Evolutionary conservation across 768 basidiomycete genomes (phyloP).

Genomic region (Rhodotorula paludigena): DNA sequence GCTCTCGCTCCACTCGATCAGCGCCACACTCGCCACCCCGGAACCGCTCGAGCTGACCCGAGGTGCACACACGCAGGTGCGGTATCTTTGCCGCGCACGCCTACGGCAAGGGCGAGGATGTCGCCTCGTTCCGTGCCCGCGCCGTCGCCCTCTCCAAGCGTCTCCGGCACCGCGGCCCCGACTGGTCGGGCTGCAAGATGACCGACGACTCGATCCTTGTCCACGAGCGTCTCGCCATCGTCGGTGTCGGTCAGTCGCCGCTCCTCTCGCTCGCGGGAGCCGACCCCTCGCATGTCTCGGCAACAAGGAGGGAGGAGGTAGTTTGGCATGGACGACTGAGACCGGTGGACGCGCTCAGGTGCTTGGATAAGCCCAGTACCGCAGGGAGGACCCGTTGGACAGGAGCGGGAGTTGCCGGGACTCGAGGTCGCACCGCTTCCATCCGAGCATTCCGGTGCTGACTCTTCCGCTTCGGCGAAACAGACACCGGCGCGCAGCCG

Average conservation of each 20-base stretch:
- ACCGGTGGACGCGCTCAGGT: too few relatives aligned
- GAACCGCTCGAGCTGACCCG: too few relatives aligned
- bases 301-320: too few relatives aligned
- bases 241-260: slow-evolving; percentile 76
- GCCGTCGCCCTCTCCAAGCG: slow-evolving; percentile 63
- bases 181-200: slow-evolving; percentile 95
- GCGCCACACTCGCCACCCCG: not conserved
- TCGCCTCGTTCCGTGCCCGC: slow-evolving; percentile 37
- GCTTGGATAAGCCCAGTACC: too few relatives aligned
- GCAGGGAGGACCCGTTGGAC: too few relatives aligned
- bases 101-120: slow-evolving; percentile 26
- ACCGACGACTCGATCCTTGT: slow-evolving; percentile 61
- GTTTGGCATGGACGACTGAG: too few relatives aligned
- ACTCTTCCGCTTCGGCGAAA: not conserved
- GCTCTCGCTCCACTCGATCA: too few relatives aligned
- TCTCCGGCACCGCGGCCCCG: slow-evolving; percentile 89
- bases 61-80: slow-evolving; percentile 24
- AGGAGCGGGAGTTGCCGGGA: too few relatives aligned
- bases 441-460: too few relatives aligned
- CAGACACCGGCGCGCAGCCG: slow-evolving; percentile 96
- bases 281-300: too few relatives aligned
- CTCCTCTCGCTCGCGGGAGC: not conserved
- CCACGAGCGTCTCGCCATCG: slow-evolving; percentile 94
- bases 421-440: too few relatives aligned
- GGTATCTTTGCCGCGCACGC: slow-evolving; percentile 42